phyloP scores from a whole-genome alignment of 1,139 yeast species.

The Pneumocystis oryctolagi region DNA sequence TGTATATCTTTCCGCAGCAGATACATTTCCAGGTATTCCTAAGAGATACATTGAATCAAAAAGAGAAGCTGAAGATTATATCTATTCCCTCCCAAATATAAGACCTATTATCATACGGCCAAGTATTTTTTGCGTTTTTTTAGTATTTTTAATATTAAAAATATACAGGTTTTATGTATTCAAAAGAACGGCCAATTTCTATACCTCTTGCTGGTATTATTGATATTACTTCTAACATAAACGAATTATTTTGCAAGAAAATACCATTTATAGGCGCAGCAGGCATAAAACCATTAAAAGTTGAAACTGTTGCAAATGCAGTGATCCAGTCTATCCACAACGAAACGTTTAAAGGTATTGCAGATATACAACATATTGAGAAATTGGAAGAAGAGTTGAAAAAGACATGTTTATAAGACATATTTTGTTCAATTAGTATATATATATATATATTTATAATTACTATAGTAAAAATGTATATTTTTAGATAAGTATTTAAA shows the following conservation, averaged over 20 bases:
- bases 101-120: conserved; percentile 12
- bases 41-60: conserved; percentile 10
- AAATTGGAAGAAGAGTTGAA: background rate
- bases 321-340: conserved; percentile 2
- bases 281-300: conserved; percentile 11
- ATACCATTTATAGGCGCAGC: conserved; percentile 8
- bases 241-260: background rate
- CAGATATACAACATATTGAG: background rate
- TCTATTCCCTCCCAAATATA: background rate
- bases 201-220: background rate
- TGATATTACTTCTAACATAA: conserved; percentile 4
- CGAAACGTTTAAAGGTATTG: background rate
- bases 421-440: background rate
- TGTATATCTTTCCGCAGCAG: conserved; percentile 13
- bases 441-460: background rate
- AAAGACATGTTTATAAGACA: background rate
- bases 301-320: conserved; percentile 9
- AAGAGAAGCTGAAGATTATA: conserved; percentile 10
- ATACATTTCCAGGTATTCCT: conserved; percentile 11
- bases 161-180: conserved; percentile 2
- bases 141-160: background rate
- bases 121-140: conserved; percentile 2
- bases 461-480: background rate
- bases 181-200: conserved; percentile 4
- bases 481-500: background rate